Base-by-base conservation (phyloP, 495 filamentous ascomycete species). In the Apiosordaria backusii region DNA sequence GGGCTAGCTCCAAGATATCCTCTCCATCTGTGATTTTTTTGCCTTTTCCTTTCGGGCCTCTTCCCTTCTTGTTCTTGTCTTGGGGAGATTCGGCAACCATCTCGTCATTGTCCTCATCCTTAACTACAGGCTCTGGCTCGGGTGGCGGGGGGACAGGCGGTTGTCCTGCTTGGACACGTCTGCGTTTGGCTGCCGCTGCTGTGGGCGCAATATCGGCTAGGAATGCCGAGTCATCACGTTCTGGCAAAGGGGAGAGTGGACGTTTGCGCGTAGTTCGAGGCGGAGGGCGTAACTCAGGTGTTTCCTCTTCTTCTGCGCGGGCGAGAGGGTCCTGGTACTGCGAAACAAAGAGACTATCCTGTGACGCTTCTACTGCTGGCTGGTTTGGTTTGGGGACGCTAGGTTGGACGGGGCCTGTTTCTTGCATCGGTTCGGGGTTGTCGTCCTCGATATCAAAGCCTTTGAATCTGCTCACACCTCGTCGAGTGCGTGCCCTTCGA, bases 151-250 rank as follows among this genome's bases (percentile, higher is more conserved):
- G 75, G 57, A 75, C 64, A 0, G 77, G 72, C 0, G 74, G 74
- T 62, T 83, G 76, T 13, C 80, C 79, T 19, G 80, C 77, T 23
- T 82, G 85, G 52, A 88, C 77, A 5, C 84, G 83, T 13, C 88
- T 86, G 16, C 86, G 85, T 76, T 96, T 96, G 72, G 91, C 83
- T 18, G 88, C 88, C 19, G 86, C 83, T 25, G 91, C 86, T 4
- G 87, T 88, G 0, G 91, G 90, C 1, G 92, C 84, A 22, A 96
- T 81, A 18, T 78, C 76, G 10, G 90, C 84, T 65, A 92, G 80
- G 10, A 87, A 63, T 21, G 89, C 84, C 53, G 75, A 74, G 19
- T 80, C 78, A 9, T 80, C 70, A 29, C 77, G 77, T 2, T 80
- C 74, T 5, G 69, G 72, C 2, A 76, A 67, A 1, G 74, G 69